Conservation (phyloP, 768 basidiomycete genomes). For the Suillus occidentalis region DNA sequence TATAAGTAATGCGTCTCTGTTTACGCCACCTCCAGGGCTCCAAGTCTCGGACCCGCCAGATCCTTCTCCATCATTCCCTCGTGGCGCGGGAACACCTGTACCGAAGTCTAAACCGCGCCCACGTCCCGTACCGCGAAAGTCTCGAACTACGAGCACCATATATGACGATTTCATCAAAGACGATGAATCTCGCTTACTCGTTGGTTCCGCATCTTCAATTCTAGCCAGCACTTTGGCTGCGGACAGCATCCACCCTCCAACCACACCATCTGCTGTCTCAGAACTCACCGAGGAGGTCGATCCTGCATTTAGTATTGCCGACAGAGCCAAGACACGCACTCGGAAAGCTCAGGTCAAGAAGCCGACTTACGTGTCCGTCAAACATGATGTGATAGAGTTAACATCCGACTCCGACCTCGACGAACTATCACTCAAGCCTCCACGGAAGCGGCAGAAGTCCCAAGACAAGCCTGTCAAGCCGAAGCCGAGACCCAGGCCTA, state of each 20-base stretch:
- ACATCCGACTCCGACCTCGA: constrained; percentile 41
- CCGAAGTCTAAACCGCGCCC: constrained; percentile 29
- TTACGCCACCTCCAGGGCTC: constrained; percentile 22
- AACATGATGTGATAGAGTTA: constrained; percentile 44
- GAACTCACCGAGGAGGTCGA: constrained; percentile 18
- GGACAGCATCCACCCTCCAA: constrained; percentile 24
- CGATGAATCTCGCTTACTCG: constrained; percentile 18
- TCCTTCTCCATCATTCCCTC: constrained; percentile 10
- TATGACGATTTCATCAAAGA: neutral
- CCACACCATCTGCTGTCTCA: constrained; percentile 14
- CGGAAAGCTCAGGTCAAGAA: constrained; percentile 31
- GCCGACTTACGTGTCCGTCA: constrained; percentile 3
- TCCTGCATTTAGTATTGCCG: constrained; percentile 46
- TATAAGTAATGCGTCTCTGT: constrained; percentile 21
- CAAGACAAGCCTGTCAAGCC: constrained; percentile 28
- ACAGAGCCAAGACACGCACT: constrained; percentile 57
- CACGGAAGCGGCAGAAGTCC: constrained; percentile 31
- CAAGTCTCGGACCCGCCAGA: constrained; percentile 12
- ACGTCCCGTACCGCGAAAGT: constrained; percentile 21
- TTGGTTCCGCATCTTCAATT: constrained; percentile 17
- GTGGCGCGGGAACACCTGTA: constrained; percentile 1
- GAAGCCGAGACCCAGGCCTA: constrained; percentile 24
- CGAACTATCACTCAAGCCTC: constrained; percentile 33
- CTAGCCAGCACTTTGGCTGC: constrained; percentile 12
- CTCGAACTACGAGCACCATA: constrained; percentile 1